Percentiles rank a stretch among this genome's conserved stretches.
Conservation (phyloP, 352 stramenopile genomes). For the Globisporangium takayamanum region DNA sequence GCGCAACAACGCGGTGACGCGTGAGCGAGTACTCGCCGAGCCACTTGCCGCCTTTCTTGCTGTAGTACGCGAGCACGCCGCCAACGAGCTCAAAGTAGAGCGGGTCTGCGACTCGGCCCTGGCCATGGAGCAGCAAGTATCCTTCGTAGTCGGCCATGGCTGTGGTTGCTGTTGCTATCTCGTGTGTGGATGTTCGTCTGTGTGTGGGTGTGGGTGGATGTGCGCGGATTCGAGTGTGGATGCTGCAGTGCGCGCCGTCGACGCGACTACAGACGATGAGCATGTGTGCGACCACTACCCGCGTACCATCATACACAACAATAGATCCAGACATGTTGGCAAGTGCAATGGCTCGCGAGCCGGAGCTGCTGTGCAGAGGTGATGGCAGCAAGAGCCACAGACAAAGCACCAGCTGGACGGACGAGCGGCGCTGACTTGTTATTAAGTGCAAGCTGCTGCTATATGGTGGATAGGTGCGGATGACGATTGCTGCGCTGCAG, state of each 20-base stretch:
- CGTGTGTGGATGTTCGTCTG: neutral
- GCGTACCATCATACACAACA: neutral
- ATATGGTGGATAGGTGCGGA: too few species aligned
- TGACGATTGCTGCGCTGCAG: too few species aligned
- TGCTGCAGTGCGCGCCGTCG: neutral
- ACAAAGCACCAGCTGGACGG: neutral
- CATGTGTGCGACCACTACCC: too few species aligned
- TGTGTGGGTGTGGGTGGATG: neutral
- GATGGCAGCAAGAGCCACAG: conserved; percentile 1
- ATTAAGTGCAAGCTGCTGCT: neutral
- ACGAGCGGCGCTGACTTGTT: conserved; percentile 7
- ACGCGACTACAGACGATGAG: too few species aligned
- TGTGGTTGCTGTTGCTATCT: neutral
- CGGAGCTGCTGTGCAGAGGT: conserved; percentile 2
- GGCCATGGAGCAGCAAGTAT: conserved; percentile 68
- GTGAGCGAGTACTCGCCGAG: conserved; percentile 71
- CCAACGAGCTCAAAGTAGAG: conserved; percentile 73
- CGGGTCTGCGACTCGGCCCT: conserved; percentile 28
- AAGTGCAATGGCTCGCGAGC: neutral
- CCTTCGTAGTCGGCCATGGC: conserved; percentile 79
- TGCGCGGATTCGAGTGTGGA: neutral
- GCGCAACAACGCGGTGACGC: conserved; percentile 53
- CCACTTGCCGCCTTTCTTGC: conserved; percentile 61
- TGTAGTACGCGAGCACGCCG: conserved; percentile 69
- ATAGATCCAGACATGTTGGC: neutral